phyloP scores from a whole-genome alignment of 441 rosid species.

The Adansonia rubrostipa region DNA sequence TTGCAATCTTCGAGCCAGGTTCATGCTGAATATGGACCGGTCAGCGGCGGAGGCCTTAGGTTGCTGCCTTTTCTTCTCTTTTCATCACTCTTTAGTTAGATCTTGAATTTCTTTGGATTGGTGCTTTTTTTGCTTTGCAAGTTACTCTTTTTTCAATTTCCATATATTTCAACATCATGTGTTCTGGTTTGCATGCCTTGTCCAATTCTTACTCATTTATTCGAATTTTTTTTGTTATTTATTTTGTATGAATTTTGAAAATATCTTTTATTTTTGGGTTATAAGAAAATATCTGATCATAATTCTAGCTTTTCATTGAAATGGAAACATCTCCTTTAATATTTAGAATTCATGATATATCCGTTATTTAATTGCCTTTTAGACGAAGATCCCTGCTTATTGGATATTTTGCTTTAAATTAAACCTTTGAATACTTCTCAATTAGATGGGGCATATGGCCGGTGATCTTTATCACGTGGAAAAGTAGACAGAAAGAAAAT shows the following conservation, averaged over 20 bases:
- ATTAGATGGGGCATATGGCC: not conserved
- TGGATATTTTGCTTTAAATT: not conserved
- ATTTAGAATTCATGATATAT: conserved; percentile 7
- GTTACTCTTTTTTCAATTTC: not conserved
- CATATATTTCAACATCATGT: not conserved
- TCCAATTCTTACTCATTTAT: conserved; percentile 9
- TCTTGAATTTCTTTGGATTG: conserved; percentile 16
- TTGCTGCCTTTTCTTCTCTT: conserved; percentile 25
- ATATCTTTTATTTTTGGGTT: not conserved
- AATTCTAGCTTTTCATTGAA: conserved; percentile 4
- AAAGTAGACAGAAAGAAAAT: not conserved
- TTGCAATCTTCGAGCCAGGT: conserved; percentile 72
- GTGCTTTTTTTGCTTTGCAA: not conserved
- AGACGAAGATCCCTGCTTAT: not conserved
- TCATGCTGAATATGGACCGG: conserved; percentile 79
- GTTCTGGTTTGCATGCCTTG: not conserved
- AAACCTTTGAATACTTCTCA: conserved; percentile 1
- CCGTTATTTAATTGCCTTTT: not conserved
- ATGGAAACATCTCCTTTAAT: not conserved
- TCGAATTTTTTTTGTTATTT: not conserved
- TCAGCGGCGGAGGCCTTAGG: conserved; percentile 95
- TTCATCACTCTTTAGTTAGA: not conserved
- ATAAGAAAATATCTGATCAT: not conserved
- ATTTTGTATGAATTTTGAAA: not conserved
- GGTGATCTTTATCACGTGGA: not conserved